Base-by-base conservation (phyloP, 345 rosid genomes). In the Luvunga scandens region DNA sequence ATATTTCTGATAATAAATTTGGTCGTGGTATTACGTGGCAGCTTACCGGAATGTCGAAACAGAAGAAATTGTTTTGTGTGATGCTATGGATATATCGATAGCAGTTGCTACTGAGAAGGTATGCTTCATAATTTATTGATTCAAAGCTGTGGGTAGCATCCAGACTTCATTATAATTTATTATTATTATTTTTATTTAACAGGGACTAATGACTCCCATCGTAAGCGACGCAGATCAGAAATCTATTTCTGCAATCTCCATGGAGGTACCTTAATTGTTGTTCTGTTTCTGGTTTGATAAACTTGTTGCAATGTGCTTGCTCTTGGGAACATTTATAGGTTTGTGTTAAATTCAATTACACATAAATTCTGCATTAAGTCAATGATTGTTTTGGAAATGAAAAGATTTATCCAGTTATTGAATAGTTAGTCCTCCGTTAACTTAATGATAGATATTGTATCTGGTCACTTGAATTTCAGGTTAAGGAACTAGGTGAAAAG, bases 31-130 rank as follows among this genome's bases (percentile, higher is more conserved):
- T 77, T 82, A 60, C 38, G 30, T 84, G 82, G 85, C 90, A 93
- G 98, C 92, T 77, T 93, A 87, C 83, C 93, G 98, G 99, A 84
- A 91, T 83, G 84, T 72, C 79, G 90, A 88, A 76, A 93, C 89
- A 81, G 95, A 87, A 78, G 96, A 92, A 79, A 73, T 90, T 56
- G 84, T 91, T 84, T 76, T 84, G 73, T 91, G 90, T 53, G 86
- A 95, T 63, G 83, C 91, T 60, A 90, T 91, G 79, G 99, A 93
- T 86, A 86, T 95, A 86, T 93, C 99, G 70, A 87, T 93, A 86
- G 98, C 99, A 33, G 99, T 95, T 78, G 99, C 99, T 31, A 93
- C 98, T 80, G 98, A 95, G 81, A 95, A 93, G 97, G 99, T 93
- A 86, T 75, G 72, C 63, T 77, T 56, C 79, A 62, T 80, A 50